Evolutionary conservation across 2,329 filamentous ascomycete genomes (phyloP), one percentile per base, ranked within the genome.

Genomic region (Xylaria sp.): DNA sequence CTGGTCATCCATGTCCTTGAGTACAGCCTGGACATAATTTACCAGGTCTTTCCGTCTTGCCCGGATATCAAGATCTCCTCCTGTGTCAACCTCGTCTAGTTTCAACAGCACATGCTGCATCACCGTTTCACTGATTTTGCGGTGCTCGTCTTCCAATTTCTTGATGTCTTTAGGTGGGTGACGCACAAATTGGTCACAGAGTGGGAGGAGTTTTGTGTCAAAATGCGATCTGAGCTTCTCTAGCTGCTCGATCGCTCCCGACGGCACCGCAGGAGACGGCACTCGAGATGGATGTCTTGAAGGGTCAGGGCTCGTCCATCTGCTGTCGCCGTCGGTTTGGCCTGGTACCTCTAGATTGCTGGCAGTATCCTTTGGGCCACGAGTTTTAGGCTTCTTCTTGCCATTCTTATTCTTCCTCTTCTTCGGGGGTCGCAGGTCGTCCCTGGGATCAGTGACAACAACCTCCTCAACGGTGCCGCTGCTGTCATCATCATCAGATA

Each of bases 101-200:
- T 94, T 95, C 70, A 96, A 80, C 42, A 95, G 75, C 2, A 94
- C 87, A 72, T 94, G 90, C 68, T 90, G 88, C 83, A 96, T 83
- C 44, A 94, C 86, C 4, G 90, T 92, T 81, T 96, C 92, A 3
- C 88, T 89, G 20, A 96, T 78, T 76, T 87, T 90, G 76, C 90
- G 89, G 77, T 95, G 90, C 74, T 94, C 91, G 38, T 93, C 92
- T 15, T 86, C 85, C 56, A 87, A 83, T 82, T 91, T 93, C 77
- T 90, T 89, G 44, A 81, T 75, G 58, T 93, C 90, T 3, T 79
- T 76, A 0, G 92, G 92, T 11, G 92, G 90, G 9, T 84, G 81
- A 5, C 80, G 81, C 22, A 86, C 84, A 76, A 88, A 95, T 27
- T 88, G 79, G 3, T 85, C 79, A 72, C 89, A 92, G 6, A 90